A percentile compares a stretch with the other conserved stretches of the same genome.
Conservation (phyloP, 2,329 filamentous ascomycete species). For the Diaporthe batatas region DNA sequence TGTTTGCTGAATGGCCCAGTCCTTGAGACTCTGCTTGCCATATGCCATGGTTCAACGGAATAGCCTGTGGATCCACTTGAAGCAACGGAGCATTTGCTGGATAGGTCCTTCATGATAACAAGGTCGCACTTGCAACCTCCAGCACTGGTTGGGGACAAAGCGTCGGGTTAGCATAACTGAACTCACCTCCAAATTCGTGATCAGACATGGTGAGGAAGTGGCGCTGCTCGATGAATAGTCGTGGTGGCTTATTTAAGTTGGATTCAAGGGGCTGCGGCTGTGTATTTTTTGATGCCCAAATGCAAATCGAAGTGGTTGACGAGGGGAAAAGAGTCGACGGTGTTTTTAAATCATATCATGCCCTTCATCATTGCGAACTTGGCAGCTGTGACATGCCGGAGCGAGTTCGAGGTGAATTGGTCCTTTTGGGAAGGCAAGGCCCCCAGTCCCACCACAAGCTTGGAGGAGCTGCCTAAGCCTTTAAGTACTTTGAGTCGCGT, state of each 20-base stretch:
- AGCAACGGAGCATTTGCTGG: neutral
- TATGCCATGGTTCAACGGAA: constrained; percentile 6
- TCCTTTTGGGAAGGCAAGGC: constrained; percentile 31
- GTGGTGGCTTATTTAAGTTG: neutral
- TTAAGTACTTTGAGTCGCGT: constrained; percentile 43
- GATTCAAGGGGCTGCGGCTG: neutral
- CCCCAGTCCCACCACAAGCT: constrained; percentile 15
- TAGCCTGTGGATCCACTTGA: constrained; percentile 22
- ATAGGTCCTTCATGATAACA: neutral
- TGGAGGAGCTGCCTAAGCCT: constrained; percentile 36
- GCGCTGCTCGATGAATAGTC: neutral
- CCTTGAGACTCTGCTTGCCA: neutral
- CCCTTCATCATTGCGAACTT: constrained; percentile 37
- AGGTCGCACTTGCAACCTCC: neutral
- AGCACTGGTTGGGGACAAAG: neutral
- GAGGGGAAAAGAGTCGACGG: neutral
- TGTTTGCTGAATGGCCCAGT: neutral
- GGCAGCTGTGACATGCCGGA: constrained; percentile 34
- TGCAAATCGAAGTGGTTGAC: neutral
- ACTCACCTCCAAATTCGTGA: constrained; percentile 74
- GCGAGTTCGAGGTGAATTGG: constrained; percentile 6
- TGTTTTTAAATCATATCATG: constrained; percentile 26
- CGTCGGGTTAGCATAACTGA: neutral
- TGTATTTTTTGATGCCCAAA: constrained; percentile 3
- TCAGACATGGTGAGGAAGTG: constrained; percentile 67